Evolutionary conservation across 805 yeast species (phyloP), one percentile per base, ranked within the genome.

Genomic region (Yamadazyma nakazawae): DNA sequence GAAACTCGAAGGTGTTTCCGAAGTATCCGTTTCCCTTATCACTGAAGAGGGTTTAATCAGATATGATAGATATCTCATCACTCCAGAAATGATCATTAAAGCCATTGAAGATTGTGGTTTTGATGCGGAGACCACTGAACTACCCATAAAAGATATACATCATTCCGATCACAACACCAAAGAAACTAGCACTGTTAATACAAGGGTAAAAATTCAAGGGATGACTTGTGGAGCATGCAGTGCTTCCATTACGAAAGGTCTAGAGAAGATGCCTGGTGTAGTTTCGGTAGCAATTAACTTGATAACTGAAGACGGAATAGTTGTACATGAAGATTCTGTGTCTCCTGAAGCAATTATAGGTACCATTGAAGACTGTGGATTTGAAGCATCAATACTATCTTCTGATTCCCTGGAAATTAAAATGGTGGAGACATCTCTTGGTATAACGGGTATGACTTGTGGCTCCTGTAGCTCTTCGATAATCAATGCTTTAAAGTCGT

Each of bases 391-490:
- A 16, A 10, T 52, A 4, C 26, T 38, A 6, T 39, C 45, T 8
- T 28, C 31, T 16, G 34, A 16, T 5, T 17, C 40, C 11, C 8
- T 25, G 10, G n/a, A 21, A 1, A 24, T 8, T 24, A 36, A 42
- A 34, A 36, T 48, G 4, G 21, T 13, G 12, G 21, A 42, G 31
- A n/a, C 57, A 2, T 47, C 19, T 9, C 49, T 74, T 2, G 54
- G 62, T 3, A 68, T 85, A 1, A 63, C 68, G 13, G 97, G 97
- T 2, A 92, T 91, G 97, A 91, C 98, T 2, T 92, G 97, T 60
- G 84, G 94, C 1, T 78, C 96, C 1, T 92, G 98, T 61, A 76
- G 86, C 0, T 74, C 84, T 1, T 70, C 94, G 0, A 79, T 92
- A 17, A 78, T 83, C 0, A 64, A 67, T 21, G 82, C 82, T 0